Base-by-base conservation (phyloP, 2,329 filamentous ascomycete species). In the Dactylellina parvicollis region DNA sequence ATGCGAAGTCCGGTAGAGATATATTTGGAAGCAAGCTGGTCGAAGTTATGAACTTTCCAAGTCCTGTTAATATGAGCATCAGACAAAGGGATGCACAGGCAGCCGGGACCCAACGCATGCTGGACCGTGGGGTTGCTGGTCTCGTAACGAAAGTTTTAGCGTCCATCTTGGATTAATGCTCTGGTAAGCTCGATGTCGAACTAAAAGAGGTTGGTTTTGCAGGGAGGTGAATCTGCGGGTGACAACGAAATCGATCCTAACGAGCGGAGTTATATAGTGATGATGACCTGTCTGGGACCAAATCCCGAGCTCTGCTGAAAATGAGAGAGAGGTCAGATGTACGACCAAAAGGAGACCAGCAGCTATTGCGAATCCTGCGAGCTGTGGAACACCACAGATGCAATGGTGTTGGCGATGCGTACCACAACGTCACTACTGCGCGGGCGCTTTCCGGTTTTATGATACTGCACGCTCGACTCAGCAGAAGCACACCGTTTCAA, bases 81-180 rank as follows among this genome's bases (percentile, higher is more conserved):
- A 61, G 42, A 38, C 56, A 61, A 8, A 71, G 12, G 14, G 52
- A 57, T 4, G 47, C 38, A 20, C 47, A 7, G 18, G 49, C 20
- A 20, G 55, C 47, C 16, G 69, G 38, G n/a, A 50, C 10, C 60
- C 69, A 73, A 16, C 69, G 69, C 46, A 28, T 66, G n/a, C 34
- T 44, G 2, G 47, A 57, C 38, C 49, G 42, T 9, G 32, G 57
- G 7, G 20, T 8, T 16, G 10, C 12, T 10, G 67, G 67, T 32
- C 28, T 52, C 9, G 52, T 34, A 47, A 28, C 18, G 32, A 47
- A 47, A 16, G 28, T 24, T 28, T 72, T 72, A 4, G 28, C 30
- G 16, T 65, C 59, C 67, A 72, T 72, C 28, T 28, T 59, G 46
- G 22, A 20, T 7, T n/a, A n/a, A 14, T 4, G 34, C 50, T 50